Evolutionary conservation across 2,329 filamentous ascomycete species (phyloP).

Genomic region (Zarea fungicola): DNA sequence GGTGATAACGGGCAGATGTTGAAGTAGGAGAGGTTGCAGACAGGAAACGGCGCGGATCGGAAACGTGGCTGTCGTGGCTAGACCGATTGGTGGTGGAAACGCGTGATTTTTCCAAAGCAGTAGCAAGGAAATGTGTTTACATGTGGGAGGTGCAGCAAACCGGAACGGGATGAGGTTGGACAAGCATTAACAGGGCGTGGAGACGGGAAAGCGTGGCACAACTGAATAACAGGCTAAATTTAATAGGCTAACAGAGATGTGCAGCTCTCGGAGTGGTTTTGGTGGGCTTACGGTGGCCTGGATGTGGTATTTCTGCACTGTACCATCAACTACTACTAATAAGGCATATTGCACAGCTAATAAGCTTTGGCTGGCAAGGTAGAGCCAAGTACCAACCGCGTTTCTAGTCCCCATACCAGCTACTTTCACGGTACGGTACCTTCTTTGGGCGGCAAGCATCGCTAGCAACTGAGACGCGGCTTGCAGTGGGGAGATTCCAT

Average conservation of each 20-base stretch:
- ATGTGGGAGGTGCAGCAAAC: neutral
- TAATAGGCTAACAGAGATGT: no score
- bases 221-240: neutral
- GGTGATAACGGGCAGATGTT: neutral
- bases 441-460: no score
- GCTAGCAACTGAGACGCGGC: neutral
- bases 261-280: no score
- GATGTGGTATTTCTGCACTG: no score
- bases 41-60: neutral
- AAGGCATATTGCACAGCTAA: no score
- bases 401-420: no score
- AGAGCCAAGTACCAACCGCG: no score
- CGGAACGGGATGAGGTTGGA: neutral
- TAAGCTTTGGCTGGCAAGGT: no score
- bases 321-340: no score
- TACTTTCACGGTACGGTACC: no score
- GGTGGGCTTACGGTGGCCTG: neutral
- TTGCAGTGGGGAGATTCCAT: neutral
- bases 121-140: neutral
- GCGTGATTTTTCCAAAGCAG: neutral
- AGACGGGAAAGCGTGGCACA: slow-evolving; percentile 1
- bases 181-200: slow-evolving; percentile 2
- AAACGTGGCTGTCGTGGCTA: slow-evolving; percentile 3
- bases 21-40: neutral
- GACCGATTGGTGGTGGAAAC: neutral